Evolutionary conservation across 2,329 filamentous ascomycete species (phyloP).

Genomic region (Nakataea oryzae): DNA sequence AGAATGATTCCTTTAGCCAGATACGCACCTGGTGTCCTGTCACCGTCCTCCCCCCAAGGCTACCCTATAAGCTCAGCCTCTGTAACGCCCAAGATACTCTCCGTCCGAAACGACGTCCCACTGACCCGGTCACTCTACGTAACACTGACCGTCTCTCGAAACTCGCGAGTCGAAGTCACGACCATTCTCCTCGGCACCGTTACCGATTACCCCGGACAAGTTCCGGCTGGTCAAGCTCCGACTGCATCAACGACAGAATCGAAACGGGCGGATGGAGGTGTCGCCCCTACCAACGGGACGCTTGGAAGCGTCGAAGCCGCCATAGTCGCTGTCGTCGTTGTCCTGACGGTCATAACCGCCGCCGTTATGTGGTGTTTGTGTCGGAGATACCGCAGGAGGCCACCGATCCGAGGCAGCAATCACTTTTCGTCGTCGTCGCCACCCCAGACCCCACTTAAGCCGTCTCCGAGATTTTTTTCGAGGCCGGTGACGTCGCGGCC

Average conservation of each 20-base stretch:
- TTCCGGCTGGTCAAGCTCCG: neutral
- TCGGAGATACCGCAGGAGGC: neutral
- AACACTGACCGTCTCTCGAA: conserved; percentile 1
- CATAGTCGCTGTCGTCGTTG: conserved; percentile 3
- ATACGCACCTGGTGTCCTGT: neutral
- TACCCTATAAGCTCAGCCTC: neutral
- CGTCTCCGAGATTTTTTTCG: neutral
- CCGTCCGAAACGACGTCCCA: neutral
- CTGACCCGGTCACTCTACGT: neutral
- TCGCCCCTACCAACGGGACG: neutral
- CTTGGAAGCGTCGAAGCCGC: neutral
- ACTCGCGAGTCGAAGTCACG: neutral
- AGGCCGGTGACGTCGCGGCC: neutral
- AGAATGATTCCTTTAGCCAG: neutral
- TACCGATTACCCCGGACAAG: neutral
- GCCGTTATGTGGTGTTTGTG: neutral
- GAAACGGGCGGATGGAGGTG: neutral
- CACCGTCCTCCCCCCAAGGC: neutral
- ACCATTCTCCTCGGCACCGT: conserved; percentile 2
- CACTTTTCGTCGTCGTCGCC: neutral
- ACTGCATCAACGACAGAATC: neutral
- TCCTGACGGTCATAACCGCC: neutral
- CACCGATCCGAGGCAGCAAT: too few species aligned
- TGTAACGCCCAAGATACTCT: neutral
- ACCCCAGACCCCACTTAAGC: neutral